Percentiles rank a stretch among this genome's conserved stretches.
phyloP scores from a whole-genome alignment of 2,329 filamentous ascomycete genomes.

The Microdochium trichocladiopsis region DNA sequence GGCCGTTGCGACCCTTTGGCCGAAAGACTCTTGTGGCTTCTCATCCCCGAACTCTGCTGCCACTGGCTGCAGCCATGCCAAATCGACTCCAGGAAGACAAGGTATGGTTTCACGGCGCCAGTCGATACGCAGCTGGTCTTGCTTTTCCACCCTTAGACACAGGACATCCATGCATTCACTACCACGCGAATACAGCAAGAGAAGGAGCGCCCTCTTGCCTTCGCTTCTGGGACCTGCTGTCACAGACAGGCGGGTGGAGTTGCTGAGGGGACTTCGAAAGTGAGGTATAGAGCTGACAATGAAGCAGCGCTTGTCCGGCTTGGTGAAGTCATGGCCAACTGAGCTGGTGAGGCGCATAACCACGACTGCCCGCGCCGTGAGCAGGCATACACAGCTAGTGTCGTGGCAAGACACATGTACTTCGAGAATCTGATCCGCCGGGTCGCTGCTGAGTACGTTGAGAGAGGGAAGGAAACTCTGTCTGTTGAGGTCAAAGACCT shows the following conservation, averaged over 20 bases:
- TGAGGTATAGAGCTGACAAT: slow-evolving; percentile 37
- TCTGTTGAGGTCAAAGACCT: slow-evolving; percentile 16
- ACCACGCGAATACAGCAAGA: slow-evolving; percentile 16
- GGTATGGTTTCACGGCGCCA: slow-evolving; percentile 14
- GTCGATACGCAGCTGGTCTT: slow-evolving; percentile 9
- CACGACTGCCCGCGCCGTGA: slow-evolving; percentile 19
- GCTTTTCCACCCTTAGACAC: slow-evolving; percentile 11
- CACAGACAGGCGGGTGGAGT: slow-evolving; percentile 30
- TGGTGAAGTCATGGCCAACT: slow-evolving; percentile 9
- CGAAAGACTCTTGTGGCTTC: not conserved
- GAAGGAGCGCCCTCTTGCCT: slow-evolving; percentile 8
- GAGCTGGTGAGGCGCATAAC: slow-evolving; percentile 13
- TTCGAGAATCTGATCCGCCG: slow-evolving; percentile 17
- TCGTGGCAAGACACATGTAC: slow-evolving; percentile 15
- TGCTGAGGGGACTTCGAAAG: slow-evolving; percentile 28
- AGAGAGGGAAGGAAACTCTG: slow-evolving; percentile 16
- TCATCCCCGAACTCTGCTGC: not conserved
- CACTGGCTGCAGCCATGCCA: not conserved
- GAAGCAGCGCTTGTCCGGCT: slow-evolving; percentile 10
- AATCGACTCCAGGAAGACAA: not conserved
- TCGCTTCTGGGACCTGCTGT: slow-evolving; percentile 13
- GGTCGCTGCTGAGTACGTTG: slow-evolving; percentile 10
- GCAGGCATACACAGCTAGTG: slow-evolving; percentile 18
- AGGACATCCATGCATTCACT: slow-evolving; percentile 18
- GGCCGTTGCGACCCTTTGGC: not conserved